Evolutionary conservation across 805 yeast genomes (phyloP), one percentile per base, ranked within the genome.

Genomic region (Kluyveromyces dobzhanskii): DNA sequence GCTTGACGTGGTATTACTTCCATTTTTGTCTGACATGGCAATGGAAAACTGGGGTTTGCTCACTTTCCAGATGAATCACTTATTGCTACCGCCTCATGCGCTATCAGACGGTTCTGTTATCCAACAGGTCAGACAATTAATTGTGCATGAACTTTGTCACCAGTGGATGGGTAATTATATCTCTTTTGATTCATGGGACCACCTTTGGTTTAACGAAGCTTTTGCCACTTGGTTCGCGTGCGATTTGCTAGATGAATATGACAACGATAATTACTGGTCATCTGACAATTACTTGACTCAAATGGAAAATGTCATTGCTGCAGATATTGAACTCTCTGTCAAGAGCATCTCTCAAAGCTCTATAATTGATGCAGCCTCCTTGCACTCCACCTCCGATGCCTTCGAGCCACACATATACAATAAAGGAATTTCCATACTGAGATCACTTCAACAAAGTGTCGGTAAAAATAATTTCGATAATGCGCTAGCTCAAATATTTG

Each of bases 31-130:
- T 21, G 90, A 82, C 54, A 83, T 84, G 42, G 94, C 85, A 2
- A 83, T 81, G 78, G 94, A 84, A 54, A 82, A 83, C 54, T 78
- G 81, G 74, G 83, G 85, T 3, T 59, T 80, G 61, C 68, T 84
- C 37, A 73, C 81, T 2, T 66, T 80, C 6, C 70, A 78, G 39
- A 69, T 73, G 37, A 69, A 70, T 33, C 78, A 76, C 46, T 47
- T 73, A 6, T 44, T 73, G 14, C 44, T 69, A 12, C 64, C 70
- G 0, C 64, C 64, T 27, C 19, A 41, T 13, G 48, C 54, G 1
- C 45, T 66, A 31, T 51, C 57, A 3, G 48, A 47, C 32, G 40
- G 48, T 5, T 36, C 45, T 5, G 46, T 53, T 2, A 46, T 53
- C 11, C 57, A 62, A 28, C 65, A 64, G 44, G 51, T 76, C 17